Evolutionary conservation across 2,329 filamentous ascomycete species (phyloP), one percentile per base, ranked within the genome.

Genomic region (Ophiosphaerella korrae): DNA sequence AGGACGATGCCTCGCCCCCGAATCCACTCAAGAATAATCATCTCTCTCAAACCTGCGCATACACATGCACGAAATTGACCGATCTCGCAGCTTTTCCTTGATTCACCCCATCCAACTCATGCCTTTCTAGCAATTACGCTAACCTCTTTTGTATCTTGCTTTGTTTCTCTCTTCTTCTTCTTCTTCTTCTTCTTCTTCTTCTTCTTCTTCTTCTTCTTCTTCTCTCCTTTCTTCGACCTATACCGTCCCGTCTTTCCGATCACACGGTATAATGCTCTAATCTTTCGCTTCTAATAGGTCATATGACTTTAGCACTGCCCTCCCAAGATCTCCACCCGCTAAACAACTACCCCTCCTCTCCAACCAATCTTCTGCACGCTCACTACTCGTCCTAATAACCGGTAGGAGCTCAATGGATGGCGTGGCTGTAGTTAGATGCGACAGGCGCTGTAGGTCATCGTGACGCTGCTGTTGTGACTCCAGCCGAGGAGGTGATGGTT

Each of bases 341-440:
- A 26, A 11, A 6, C 23, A 12, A 37, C 38, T 48, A 3, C 45
- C 50, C 7, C 56, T 55, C 18, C 47, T 45, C n/a, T 62, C 56
- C 36, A 63, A 23, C 62, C 62, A 64, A 31, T 55, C 45, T 26
- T 53, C 54, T 11, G 58, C 56, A 37, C 50, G 56, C 3, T 62
- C 55, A n/a, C 50, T 57, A 16, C 39, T 57, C 21, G 53, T 57
- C 8, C 47, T 48, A 12, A 59, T 60, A 23, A 54, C 42, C 2
- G 51, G 45, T 5, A 55, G 37, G 16, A 55, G 21, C 42, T 62
- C 47, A n/a, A 57, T 52, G 13, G 50, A 47, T 13, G 51, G 53
- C 5, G 47, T 40, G 8, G 24, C 36, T n/a, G 29, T 42, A 3
- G 41, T 40, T 12, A 48, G 35, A 44, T 21, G 55, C 16, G 40